Evolutionary conservation across 495 filamentous ascomycete genomes (phyloP), one percentile per base, ranked within the genome.

Genomic region (Tuber aestivum): DNA sequence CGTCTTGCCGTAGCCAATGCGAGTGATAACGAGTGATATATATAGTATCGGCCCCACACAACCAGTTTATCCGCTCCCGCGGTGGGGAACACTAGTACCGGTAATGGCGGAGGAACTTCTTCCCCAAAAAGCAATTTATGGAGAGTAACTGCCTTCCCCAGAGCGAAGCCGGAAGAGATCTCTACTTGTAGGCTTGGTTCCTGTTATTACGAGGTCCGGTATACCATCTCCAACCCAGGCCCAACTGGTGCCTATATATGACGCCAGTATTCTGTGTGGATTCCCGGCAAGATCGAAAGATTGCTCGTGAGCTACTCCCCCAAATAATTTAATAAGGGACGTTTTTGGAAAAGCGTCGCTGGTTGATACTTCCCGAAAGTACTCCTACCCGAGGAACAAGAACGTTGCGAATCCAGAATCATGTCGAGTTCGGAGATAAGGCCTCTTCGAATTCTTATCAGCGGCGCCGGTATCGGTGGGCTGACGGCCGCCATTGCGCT

Each of bases 391-490:
- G 6, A 35, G 56, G 56, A 65, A 65, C 32, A 32, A 20, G n/a
- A 65, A 65, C 27, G 4, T 27, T 1, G 27, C 56, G 56, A 65
- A 35, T 27, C 16, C 14, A 65, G 14, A 65, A 72, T 78, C 23
- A 78, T 48, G 44, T 48, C 65, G 10, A 18, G 21, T n/a, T 5
- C 72, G 41, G 56, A 37, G 41, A 44, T 41, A 27, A 38, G 40
- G 12, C 83, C 70, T 16, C 74, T 89, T n/a, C 81, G 87, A 40
- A 82, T 90, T 70, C 80, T 88, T 44, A 83, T 89, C 68, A 85
- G 88, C 68, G 89, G 89, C 35, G 88, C 88, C 32, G 89, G 89
- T 12, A 86, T 90, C 27, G 85, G 85, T 41, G 89, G 89, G 27
- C 83, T 91, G 10, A 84, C 85, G 9, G 84, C 88, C 20, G 88